A percentile compares a stretch with the other conserved stretches of the same genome.
Conservation (phyloP, 495 filamentous ascomycete genomes). For the Talaromyces wortmannii region DNA sequence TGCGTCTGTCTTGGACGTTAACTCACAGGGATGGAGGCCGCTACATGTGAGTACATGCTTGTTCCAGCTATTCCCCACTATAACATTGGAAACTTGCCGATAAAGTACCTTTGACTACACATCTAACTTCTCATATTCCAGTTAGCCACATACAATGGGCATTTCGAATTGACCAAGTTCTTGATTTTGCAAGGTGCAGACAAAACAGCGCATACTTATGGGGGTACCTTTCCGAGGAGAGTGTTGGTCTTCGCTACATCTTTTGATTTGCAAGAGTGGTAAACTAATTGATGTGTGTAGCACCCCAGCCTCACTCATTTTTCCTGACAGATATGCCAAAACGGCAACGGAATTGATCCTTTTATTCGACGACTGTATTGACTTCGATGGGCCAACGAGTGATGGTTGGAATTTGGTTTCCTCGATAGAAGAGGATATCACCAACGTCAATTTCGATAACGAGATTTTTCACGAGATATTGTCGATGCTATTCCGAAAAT, state of each 20-base stretch:
- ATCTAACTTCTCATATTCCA: background rate
- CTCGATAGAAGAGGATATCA: background rate
- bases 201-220: background rate
- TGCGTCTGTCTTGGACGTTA: slow-evolving; percentile 1
- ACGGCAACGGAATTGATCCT: background rate
- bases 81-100: too few species aligned
- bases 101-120: background rate
- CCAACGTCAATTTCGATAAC: background rate
- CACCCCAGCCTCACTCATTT: background rate
- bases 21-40: background rate
- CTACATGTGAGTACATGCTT: background rate
- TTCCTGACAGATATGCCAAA: background rate
- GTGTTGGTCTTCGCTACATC: background rate
- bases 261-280: background rate
- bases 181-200: slow-evolving; percentile 2
- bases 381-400: background rate
- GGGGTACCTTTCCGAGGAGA: background rate
- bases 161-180: slow-evolving; percentile 1
- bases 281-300: background rate
- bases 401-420: background rate
- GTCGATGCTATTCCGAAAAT: background rate
- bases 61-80: background rate
- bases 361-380: slow-evolving; percentile 3
- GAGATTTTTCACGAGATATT: background rate
- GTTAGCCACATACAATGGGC: background rate